Evolutionary conservation across 106 monocot species (phyloP).

Genomic region (Dioscorea zingiberensis): DNA sequence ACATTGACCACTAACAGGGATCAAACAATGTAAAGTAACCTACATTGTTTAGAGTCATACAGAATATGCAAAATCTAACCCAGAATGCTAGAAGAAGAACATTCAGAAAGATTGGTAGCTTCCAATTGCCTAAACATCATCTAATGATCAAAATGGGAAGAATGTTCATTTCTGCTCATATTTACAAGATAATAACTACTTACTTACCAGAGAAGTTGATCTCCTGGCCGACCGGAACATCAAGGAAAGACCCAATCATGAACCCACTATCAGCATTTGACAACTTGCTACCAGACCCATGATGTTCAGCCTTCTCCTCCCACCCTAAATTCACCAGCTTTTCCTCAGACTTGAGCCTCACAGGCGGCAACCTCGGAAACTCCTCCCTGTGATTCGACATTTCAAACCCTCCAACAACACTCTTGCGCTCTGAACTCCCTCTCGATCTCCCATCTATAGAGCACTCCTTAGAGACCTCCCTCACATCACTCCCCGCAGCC

Average conservation of each 20-base stretch:
- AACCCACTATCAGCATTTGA: constrained; percentile 45
- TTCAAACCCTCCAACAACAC: constrained; percentile 35
- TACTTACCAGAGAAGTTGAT: constrained; percentile 55
- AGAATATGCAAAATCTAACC: too few species aligned
- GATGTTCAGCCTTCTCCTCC: constrained; percentile 55
- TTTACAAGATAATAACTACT: too few species aligned
- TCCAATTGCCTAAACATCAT: too few species aligned
- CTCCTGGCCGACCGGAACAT: constrained; percentile 90
- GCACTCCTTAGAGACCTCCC: constrained; percentile 23
- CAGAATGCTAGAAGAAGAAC: too few species aligned
- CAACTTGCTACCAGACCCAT: constrained; percentile 37
- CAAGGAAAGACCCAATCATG: constrained; percentile 80
- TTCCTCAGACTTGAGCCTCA: constrained; percentile 79
- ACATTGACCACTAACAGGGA: too few species aligned
- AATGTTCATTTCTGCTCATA: too few species aligned
- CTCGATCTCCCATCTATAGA: constrained; percentile 22
- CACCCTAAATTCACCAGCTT: constrained; percentile 53
- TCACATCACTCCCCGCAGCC: constrained; percentile 15
- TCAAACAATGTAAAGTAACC: too few species aligned
- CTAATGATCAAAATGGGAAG: too few species aligned
- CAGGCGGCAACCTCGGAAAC: constrained; percentile 75
- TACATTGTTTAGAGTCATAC: too few species aligned
- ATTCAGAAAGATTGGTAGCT: too few species aligned
- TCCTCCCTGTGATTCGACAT: constrained; percentile 70
- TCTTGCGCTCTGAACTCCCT: constrained; percentile 15